Percentiles rank a stretch among this genome's conserved stretches.
Conservation (phyloP, 2,329 filamentous ascomycete species). For the Graphilbum ipis-grandicollis region DNA sequence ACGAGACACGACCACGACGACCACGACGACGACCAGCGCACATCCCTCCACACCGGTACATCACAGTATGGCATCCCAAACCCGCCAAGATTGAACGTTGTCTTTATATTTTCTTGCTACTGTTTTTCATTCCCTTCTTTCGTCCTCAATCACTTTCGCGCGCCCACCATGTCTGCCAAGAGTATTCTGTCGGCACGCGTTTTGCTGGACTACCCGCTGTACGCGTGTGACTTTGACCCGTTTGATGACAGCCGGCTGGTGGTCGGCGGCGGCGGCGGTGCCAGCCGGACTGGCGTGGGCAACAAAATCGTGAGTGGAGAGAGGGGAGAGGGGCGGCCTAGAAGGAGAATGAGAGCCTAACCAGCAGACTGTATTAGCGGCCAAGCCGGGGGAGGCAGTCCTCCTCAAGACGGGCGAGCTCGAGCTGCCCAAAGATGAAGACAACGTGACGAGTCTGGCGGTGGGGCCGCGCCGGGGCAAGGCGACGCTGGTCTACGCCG, state of each 20-base stretch:
- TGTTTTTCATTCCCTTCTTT: background rate
- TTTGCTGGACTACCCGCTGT: conserved; percentile 67
- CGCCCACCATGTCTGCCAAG: conserved; percentile 4
- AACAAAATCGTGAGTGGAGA: conserved; percentile 59
- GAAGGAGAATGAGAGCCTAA: background rate
- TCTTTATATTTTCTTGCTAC: too few relatives aligned
- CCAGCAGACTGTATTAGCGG: conserved; percentile 49
- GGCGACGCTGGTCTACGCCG: conserved; percentile 46
- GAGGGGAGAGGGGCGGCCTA: background rate
- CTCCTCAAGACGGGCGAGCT: conserved; percentile 52
- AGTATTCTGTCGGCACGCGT: conserved; percentile 36
- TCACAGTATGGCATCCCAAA: too few relatives aligned
- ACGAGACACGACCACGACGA: too few relatives aligned
- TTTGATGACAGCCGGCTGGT: conserved; percentile 58
- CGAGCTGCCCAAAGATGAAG: conserved; percentile 67
- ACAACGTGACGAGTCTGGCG: conserved; percentile 72
- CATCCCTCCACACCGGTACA: too few relatives aligned
- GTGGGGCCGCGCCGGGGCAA: conserved; percentile 43
- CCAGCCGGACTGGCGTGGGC: conserved; percentile 61
- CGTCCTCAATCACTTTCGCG: background rate
- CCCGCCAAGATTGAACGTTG: too few relatives aligned
- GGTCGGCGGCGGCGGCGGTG: conserved; percentile 76
- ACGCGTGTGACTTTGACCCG: conserved; percentile 76
- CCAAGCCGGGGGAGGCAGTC: conserved; percentile 37
- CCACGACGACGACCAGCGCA: too few relatives aligned